Evolutionary conservation across 768 basidiomycete genomes (phyloP).

Genomic region (Ephemerocybe angulata): DNA sequence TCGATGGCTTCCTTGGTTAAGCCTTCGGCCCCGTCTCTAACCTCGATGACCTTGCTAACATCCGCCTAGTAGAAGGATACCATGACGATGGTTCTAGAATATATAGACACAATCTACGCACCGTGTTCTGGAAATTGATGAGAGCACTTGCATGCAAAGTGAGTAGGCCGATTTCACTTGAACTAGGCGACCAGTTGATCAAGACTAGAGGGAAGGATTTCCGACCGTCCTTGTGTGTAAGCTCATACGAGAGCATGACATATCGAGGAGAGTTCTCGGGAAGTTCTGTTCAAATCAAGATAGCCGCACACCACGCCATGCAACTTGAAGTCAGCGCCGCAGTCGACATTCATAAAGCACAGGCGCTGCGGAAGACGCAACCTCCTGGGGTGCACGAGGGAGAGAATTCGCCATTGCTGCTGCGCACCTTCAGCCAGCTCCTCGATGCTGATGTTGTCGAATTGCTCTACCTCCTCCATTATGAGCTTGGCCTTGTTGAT

Average conservation of each 20-base stretch:
- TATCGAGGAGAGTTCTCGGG: conserved; percentile 87
- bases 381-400: too few species aligned
- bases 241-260: conserved; percentile 79
- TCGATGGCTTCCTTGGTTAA: conserved; percentile 74
- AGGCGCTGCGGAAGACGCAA: too few species aligned
- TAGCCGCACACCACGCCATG: too few species aligned
- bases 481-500: conserved; percentile 79
- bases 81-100: background rate
- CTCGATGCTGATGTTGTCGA: conserved; percentile 71
- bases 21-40: conserved; percentile 77
- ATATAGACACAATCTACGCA: conserved; percentile 31
- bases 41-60: conserved; percentile 75
- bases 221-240: conserved; percentile 76
- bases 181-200: conserved; percentile 82
- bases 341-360: too few species aligned
- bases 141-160: conserved; percentile 84
- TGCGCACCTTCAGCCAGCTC: conserved; percentile 80
- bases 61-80: too few species aligned
- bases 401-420: too few species aligned
- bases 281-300: conserved; percentile 50
- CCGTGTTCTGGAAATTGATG: conserved; percentile 74
- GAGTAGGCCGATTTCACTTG: conserved; percentile 69
- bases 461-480: conserved; percentile 82
- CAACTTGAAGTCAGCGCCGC: too few species aligned
- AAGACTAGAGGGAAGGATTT: conserved; percentile 82